Evolutionary conservation across 331 rosid species (phyloP), one percentile per base, ranked within the genome.

Genomic region (Prunus yedoensis): DNA sequence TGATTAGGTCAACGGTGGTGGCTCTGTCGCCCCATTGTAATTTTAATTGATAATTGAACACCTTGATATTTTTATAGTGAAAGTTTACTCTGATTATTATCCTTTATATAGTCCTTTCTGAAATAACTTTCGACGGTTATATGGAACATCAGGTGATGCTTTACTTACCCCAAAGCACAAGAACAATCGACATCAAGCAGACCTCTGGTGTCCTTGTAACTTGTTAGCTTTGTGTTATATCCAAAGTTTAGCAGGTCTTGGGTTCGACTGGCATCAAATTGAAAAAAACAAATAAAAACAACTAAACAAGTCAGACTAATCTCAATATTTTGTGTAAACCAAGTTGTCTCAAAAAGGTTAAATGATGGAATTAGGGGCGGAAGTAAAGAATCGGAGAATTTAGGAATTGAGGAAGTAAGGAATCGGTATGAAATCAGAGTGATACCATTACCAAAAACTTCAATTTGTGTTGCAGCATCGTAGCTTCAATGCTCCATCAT

Each of bases 1-100:
- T 20, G 75, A 54, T 61, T 82, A 87, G 87, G 76, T 64, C 28
- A 46, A 43, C 25, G 73, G 62, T 10, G 63, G 63, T 72, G 62
- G 61, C 41, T 71, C 27, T 1, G 64, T 76, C 61, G 68, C 56
- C 64, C 78, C 82, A 43, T 70, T 45, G 49, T 18, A 73, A 46
- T 70, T 73, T 73, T 21, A 46, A 60, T 54, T 62, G 63, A 25
- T 2, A 58, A 47, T 50, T 8, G 30, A 69, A 51, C 58, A 51
- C 18, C 57, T 45, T 46, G 53, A 38, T 52, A 20, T 47, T 59
- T 17, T 62, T 30, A 15, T 16, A n/a, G 38, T 14, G 7, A 7
- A 16, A 32, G 28, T 20, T 38, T 21, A 35, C 25, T 8, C 27
- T 20, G 20, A 52, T 2, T 56, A n/a, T n/a, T 20, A 25, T 25